phyloP scores from a whole-genome alignment of 2,329 filamentous ascomycete species.

The Hymenoscyphus fraxineus region DNA sequence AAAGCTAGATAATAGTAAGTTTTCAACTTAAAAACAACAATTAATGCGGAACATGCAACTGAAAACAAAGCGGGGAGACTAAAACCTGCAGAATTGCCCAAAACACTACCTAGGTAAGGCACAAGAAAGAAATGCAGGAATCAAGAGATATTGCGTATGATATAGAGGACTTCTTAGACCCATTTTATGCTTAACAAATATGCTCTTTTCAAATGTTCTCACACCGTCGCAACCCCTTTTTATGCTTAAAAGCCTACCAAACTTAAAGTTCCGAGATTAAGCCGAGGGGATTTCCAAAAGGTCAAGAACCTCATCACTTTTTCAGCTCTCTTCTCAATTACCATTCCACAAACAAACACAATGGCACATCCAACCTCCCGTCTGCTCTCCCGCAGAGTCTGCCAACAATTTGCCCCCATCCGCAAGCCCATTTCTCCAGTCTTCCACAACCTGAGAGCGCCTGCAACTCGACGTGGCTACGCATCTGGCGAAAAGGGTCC shows the following conservation, averaged over 20 bases:
- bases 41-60: no score
- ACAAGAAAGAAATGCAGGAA: no score
- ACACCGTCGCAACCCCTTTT: no score
- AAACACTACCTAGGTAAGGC: no score
- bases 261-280: background rate
- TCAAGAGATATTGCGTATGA: no score
- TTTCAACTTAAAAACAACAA: no score
- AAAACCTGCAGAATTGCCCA: no score
- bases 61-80: no score
- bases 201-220: no score
- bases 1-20: no score
- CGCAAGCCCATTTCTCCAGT: slow-evolving; percentile 20
- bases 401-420: slow-evolving; percentile 23
- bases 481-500: slow-evolving; percentile 31
- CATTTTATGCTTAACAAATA: no score
- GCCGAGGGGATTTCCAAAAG: background rate
- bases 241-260: background rate
- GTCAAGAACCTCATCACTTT: background rate
- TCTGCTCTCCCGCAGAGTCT: slow-evolving; percentile 28
- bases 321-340: background rate
- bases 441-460: slow-evolving; percentile 21
- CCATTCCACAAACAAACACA: slow-evolving; percentile 2
- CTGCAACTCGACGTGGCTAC: slow-evolving; percentile 25
- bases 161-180: no score
- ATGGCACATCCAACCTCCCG: slow-evolving; percentile 30